Evolutionary conservation across 2,329 filamentous ascomycete genomes (phyloP).

Genomic region (Penicillium hordei): DNA sequence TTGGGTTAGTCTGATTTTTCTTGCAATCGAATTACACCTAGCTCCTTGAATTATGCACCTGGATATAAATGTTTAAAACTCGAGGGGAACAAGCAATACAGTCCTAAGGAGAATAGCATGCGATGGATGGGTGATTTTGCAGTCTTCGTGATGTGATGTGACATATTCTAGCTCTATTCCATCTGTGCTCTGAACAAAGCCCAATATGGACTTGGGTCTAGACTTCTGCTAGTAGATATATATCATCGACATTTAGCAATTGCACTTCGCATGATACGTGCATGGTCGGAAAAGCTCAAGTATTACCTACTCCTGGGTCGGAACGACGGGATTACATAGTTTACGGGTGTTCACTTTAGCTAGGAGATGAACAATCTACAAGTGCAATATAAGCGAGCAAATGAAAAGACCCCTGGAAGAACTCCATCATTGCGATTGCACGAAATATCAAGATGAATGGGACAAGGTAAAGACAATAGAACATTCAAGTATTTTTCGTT

Average conservation of each 20-base stretch:
- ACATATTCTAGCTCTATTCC: not conserved
- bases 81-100: not conserved
- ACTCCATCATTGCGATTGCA: constrained; percentile 27
- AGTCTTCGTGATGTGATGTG: not conserved
- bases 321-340: not conserved
- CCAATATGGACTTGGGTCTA: not conserved
- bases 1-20: not conserved
- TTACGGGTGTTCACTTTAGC: not conserved
- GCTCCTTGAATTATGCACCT: not conserved
- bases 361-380: not conserved
- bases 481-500: constrained; percentile 27
- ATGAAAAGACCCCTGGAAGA: constrained; percentile 22
- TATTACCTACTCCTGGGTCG: not conserved
- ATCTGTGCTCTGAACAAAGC: not conserved
- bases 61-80: not conserved
- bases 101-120: not conserved
- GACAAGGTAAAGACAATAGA: constrained; percentile 21
- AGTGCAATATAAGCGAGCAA: not conserved
- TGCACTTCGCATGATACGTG: not conserved
- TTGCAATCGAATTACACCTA: not conserved
- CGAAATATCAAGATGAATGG: constrained; percentile 24
- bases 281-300: not conserved
- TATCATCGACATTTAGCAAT: not conserved
- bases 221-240: not conserved
- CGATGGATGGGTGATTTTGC: not conserved